Evolutionary conservation across 148 eudicot species (phyloP), one percentile per base, ranked within the genome.

Genomic region (Spergularia marina): DNA sequence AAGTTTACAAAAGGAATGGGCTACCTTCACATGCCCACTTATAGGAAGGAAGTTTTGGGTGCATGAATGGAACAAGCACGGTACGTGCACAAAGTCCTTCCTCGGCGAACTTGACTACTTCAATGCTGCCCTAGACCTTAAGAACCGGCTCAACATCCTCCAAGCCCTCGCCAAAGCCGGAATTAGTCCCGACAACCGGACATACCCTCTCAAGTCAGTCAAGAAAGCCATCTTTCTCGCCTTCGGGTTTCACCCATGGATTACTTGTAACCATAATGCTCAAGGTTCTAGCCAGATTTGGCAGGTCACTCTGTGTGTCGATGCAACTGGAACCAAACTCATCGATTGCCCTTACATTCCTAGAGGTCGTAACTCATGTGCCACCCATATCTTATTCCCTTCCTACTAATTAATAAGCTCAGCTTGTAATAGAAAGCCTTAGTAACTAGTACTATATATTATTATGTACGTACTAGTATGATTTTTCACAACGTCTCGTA

Each of bases 31-130:
- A 21, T 88, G 91, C 75, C 89, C 89, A 12, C 80, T 80, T 57
- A 74, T 73, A 3, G 86, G 84, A 7, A 53, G 71, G 10, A 80
- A 72, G 52, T 88, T 88, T 47, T 88, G 91, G 91, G 79, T 79
- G 0, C 89, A 86, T 34, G 89, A 86, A 40, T 88, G 91, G 91
- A 71, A 75, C 68, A 88, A 88, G 49, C 89, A 86, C 47, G 91
- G 91, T 0, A 83, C 91, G 0, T 88, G 91, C 74, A 82, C 89
- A 2, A 82, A 80, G 49, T 81, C 89, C 0, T 68, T 77, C 23
- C 82, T 88, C 1, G 75, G 87, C 20, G 84, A 82, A 65, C 78
- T 83, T 4, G 82, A 57, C 4, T 88, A 88, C 56, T 86, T 88
- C 66, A 47, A 75, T 9, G 67, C 91, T 1, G 87, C 89, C 12